Conservation (phyloP, 1,139 yeast species). For the Yamadazyma spencermartinsiae region DNA sequence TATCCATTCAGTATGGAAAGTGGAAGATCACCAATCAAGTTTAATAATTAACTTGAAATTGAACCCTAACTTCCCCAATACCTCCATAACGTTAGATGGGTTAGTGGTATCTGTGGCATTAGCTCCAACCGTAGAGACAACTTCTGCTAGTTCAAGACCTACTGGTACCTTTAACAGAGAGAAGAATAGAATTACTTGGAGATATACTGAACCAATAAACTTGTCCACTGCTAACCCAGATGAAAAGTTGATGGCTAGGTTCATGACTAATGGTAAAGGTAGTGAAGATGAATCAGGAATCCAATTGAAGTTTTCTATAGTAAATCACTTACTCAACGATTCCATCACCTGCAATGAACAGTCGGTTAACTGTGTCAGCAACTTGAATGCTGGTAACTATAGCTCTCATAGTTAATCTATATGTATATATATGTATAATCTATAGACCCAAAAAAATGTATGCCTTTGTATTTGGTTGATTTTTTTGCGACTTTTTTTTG, state of each 20-base stretch:
- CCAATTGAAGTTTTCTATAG: slow-evolving; percentile 57
- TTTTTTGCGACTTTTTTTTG: not conserved
- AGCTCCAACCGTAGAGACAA: slow-evolving; percentile 41
- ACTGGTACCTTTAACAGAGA: slow-evolving; percentile 87
- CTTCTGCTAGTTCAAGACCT: slow-evolving; percentile 84
- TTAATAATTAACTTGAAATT: slow-evolving; percentile 73
- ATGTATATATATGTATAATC: slow-evolving; percentile 1
- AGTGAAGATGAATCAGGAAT: slow-evolving; percentile 70
- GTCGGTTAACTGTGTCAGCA: slow-evolving; percentile 14
- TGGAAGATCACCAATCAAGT: slow-evolving; percentile 80
- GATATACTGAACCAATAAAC: slow-evolving; percentile 52
- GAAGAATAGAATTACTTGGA: slow-evolving; percentile 84
- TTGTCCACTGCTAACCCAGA: slow-evolving; percentile 40
- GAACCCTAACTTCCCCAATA: slow-evolving; percentile 45
- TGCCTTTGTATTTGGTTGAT: not conserved
- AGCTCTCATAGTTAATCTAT: slow-evolving; percentile 6
- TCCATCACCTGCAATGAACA: slow-evolving; percentile 12
- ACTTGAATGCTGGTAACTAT: slow-evolving; percentile 18
- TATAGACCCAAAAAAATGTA: not conserved
- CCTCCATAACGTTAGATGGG: slow-evolving; percentile 50
- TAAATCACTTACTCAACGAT: slow-evolving; percentile 20
- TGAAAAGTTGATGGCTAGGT: slow-evolving; percentile 69
- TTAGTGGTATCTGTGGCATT: slow-evolving; percentile 70
- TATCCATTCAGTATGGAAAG: slow-evolving; percentile 84
- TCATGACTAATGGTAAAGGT: slow-evolving; percentile 62